Evolutionary conservation across 352 stramenopile genomes (phyloP), one percentile per base, ranked within the genome.

Genomic region (Plasmopara viticola): DNA sequence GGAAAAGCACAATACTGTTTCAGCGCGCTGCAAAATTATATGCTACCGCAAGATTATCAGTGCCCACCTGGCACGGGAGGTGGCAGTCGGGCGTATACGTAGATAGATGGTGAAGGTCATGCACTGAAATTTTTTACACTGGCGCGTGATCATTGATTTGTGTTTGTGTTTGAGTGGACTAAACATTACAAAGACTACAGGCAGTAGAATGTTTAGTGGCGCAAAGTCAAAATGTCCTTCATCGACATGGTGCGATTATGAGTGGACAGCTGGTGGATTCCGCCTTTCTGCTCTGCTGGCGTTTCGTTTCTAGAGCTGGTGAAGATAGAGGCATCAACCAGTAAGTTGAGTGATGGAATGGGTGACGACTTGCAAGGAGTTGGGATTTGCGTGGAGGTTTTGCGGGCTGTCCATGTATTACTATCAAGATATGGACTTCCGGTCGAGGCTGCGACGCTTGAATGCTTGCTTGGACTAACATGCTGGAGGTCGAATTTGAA

Each of bases 1-100:
- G 83, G 83, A 17, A 84, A 79, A 48, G 80, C 80, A 9, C 80
- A 93, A 60, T 93, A 91, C 55, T 89, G 78, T 47, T 93, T 93
- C 59, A 89, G 70, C 31, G 70, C 78, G 15, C 48, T 89, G 51
- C 83, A 93, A 53, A 90, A 90, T 56, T 93, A 87, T 48, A 72
- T 93, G 72, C 65, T 93, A 6, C 83, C 83, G 1, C 57, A 63
- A 13, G 83, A 85, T 44, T 90, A 90, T 47, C 70, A 90, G 58
- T 93, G 82, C 44, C 82, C 82, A 5, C 82, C 82, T n/a, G 82
- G 82, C 18, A 93, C 82, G 44, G 82, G 82, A 17, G 82, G 82
- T 18, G 82, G 79, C 3, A 83, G 74, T 57, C 65, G 64, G 25
- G 66, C 65, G 43, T 72, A 86, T 45, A 87, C 81, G 28, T 89